phyloP scores from a whole-genome alignment of 2,329 filamentous ascomycete species.

The Canariomyces notabilis region DNA sequence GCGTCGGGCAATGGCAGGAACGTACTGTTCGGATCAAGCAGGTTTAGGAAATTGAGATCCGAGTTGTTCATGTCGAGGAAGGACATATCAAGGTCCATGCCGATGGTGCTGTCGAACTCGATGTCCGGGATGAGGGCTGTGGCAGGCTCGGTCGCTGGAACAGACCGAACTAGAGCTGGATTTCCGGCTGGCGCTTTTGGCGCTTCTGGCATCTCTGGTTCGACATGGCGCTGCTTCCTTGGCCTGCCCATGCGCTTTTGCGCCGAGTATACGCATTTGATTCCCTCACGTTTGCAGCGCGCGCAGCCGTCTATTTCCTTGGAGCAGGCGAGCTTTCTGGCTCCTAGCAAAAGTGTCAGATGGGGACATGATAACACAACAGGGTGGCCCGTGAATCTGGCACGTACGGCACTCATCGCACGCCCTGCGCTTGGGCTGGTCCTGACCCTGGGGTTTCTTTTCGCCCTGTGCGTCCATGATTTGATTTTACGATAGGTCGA shows the following conservation, averaged over 20 bases:
- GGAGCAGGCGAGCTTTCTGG: slow-evolving; percentile 59
- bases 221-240: slow-evolving; percentile 47
- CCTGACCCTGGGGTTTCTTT: slow-evolving; percentile 3
- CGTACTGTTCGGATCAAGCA: slow-evolving; percentile 29
- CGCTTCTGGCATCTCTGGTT: slow-evolving; percentile 20
- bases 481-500: no score
- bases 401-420: slow-evolving; percentile 64
- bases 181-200: background rate
- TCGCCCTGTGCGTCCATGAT: no score
- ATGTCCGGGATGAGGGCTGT: slow-evolving; percentile 16
- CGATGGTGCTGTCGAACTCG: slow-evolving; percentile 22
- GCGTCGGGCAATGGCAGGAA: slow-evolving; percentile 10
- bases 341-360: slow-evolving; percentile 39
- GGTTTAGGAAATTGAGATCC: slow-evolving; percentile 35
- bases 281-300: slow-evolving; percentile 53
- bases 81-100: slow-evolving; percentile 31
- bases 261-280: slow-evolving; percentile 56
- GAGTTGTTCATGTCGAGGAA: slow-evolving; percentile 31
- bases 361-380: background rate
- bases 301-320: slow-evolving; percentile 57
- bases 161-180: no score
- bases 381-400: background rate
- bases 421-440: slow-evolving; percentile 49
- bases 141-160: slow-evolving; percentile 3
- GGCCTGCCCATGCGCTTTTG: slow-evolving; percentile 65